phyloP scores from a whole-genome alignment of 2,329 filamentous ascomycete genomes.

The Alternaria consortialis region DNA sequence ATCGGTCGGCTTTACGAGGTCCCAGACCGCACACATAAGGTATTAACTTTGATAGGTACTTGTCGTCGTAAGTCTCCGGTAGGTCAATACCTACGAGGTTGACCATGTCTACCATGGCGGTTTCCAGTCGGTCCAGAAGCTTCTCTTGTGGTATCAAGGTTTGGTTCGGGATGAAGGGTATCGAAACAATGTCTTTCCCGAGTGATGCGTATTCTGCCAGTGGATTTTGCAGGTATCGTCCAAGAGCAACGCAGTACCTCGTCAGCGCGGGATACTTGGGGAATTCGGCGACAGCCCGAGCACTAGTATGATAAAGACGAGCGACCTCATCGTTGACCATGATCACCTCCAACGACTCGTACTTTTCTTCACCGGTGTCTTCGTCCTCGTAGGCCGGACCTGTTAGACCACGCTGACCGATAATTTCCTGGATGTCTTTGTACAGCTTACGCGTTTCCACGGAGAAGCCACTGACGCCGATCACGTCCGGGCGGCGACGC shows the following conservation, averaged over 20 bases:
- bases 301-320: slow-evolving; percentile 92
- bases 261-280: slow-evolving; percentile 80
- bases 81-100: slow-evolving; percentile 96
- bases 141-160: slow-evolving; percentile 88
- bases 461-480: slow-evolving; percentile 87
- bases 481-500: slow-evolving; percentile 84
- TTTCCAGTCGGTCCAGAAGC: slow-evolving; percentile 85
- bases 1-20: slow-evolving; percentile 84
- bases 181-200: slow-evolving; percentile 84
- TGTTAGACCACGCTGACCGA: slow-evolving; percentile 78
- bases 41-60: slow-evolving; percentile 84
- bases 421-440: slow-evolving; percentile 79
- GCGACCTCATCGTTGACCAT: slow-evolving; percentile 97
- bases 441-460: slow-evolving; percentile 86
- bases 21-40: slow-evolving; percentile 92
- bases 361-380: slow-evolving; percentile 74
- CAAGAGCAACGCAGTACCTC: slow-evolving; percentile 88
- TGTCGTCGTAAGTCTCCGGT: slow-evolving; percentile 85
- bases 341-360: slow-evolving; percentile 84
- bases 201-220: slow-evolving; percentile 96
- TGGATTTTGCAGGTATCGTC: slow-evolving; percentile 92
- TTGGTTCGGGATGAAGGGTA: slow-evolving; percentile 90
- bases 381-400: slow-evolving; percentile 83
- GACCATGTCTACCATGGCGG: slow-evolving; percentile 98
- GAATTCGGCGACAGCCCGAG: slow-evolving; percentile 79